Evolutionary conservation across 192 early-diverging fungal genomes (phyloP), one percentile per base, ranked within the genome.

Genomic region (Linnemannia zychae): DNA sequence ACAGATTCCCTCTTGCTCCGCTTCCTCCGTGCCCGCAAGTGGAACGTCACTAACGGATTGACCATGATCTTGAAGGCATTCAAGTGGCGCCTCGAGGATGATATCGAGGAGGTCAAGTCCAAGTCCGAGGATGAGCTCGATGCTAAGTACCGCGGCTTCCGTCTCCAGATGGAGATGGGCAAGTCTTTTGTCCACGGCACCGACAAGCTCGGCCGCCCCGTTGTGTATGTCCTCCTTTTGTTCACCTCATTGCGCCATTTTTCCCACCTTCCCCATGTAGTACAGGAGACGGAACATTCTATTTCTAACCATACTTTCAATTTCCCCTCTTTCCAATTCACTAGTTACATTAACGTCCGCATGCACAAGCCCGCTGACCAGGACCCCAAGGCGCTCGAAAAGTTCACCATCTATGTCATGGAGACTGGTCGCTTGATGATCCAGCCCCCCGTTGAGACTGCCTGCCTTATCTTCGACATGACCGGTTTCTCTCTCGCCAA

Each of bases 11-110:
- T 96, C 24, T 48, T 94, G 75, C 89, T 96, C 50, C 92, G 96
- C 9, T 97, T 95, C 87, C 80, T 97, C 66, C 91, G 96, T 46
- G 97, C 97, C 48, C 91, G 97, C 69, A 97, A 97, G 77, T 98
- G 96, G 95, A 90, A 96, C 65, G 88, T 95, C 16, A 84, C 92
- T 40, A 93, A 92, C 57, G 94, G 95, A 4, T 80, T 94, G 13
- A 83, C 71, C 9, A 97, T 97, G 97, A 71, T 94, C 7, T 71
- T 93, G 20, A 79, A 88, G 28, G 88, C 92, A 20, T 78, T 97
- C 74, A 87, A 90, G 63, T 98, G 97, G 97, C 86, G 95, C 37
- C 50, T 92, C 17, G 90, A 91, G 44, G 88, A 85, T 75, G 91
- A 90, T 40, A 81, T 95, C 9, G 77, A 80, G 67, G 78, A 81